phyloP scores from a whole-genome alignment of 2,329 filamentous ascomycete genomes.

The Venturia nashicola region DNA sequence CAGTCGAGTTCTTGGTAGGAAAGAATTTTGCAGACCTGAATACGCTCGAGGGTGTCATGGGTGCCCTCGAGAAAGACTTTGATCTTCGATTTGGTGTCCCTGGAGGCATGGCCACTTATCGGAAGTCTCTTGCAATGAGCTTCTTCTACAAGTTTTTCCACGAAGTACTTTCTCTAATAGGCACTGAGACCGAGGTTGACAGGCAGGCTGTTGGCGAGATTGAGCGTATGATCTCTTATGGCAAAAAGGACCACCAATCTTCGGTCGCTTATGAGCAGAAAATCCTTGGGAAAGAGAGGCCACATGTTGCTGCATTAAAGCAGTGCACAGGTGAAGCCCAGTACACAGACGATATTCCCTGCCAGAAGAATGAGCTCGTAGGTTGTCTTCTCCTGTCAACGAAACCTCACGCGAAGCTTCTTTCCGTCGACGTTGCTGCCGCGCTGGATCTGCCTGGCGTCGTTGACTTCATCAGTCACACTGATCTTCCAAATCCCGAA shows the following conservation, averaged over 20 bases:
- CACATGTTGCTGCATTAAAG: conserved; percentile 83
- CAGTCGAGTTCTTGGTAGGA: conserved; percentile 61
- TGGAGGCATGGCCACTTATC: conserved; percentile 93
- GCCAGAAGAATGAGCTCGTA: conserved; percentile 76
- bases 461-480: conserved; percentile 69
- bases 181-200: conserved; percentile 46
- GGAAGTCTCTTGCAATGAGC: conserved; percentile 77
- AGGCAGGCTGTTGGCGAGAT: conserved; percentile 71
- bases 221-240: conserved; percentile 69
- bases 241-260: conserved; percentile 64
- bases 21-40: conserved; percentile 69
- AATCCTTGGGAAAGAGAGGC: conserved; percentile 72
- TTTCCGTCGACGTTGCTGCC: conserved; percentile 60
- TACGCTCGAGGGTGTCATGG: conserved; percentile 83
- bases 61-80: conserved; percentile 79
- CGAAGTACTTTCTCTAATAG: conserved; percentile 59
- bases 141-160: conserved; percentile 98
- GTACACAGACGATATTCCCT: conserved; percentile 90
- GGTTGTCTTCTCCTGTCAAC: conserved; percentile 80
- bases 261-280: conserved; percentile 69
- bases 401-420: conserved; percentile 75
- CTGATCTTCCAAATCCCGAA: conserved; percentile 63
- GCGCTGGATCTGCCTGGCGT: conserved; percentile 81
- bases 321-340: conserved; percentile 90
- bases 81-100: conserved; percentile 81